Base-by-base conservation (phyloP, 164 flowering plant genomes). In the Annona squamosa region DNA sequence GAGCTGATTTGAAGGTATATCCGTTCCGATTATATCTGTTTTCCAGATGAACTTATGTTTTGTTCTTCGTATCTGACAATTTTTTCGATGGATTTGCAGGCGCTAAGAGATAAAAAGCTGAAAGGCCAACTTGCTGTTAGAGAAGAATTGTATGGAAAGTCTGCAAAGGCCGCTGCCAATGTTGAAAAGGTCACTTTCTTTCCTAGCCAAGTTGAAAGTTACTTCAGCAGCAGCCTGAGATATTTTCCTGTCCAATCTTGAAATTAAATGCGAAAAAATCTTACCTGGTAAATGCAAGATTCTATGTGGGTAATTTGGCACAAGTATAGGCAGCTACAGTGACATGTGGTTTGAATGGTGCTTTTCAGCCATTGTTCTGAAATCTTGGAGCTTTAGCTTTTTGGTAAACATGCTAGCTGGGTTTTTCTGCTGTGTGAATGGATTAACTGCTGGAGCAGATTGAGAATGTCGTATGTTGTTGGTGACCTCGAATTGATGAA, bases 111-210 rank as follows among this genome's bases (percentile, higher is more conserved):
- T 82, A 93, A 91, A 73, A 95, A 95, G 70, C 79, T 93, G 67
- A 90, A 77, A 81, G 91, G 96, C 18, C 89, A 88, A 77, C 94
- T 95, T 77, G 85, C 90, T 43, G 81, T 76, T 62, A 87, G 86
- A 75, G 99, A 95, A 87, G 81, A 84, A 3, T 73, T 90, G 19
- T 87, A 77, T 90, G 89, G 87, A 65, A 83, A 82, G 82, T 86
- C 99, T 75, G 99, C 98, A 4, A 84, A 83, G 78, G 85, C 86
- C 79, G 98, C 98, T 75, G 96, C 93, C 46, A 85, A 93, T 76
- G 84, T 82, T 70, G 98, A 95, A 75, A 91, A 93, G 98, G 99
- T 95, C 37, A 4, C 46, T 48, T 44, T 71, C 52, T 64, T 52
- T 52, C 16, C 9, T 52, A 16, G 59, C 13, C 59, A 52, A 52